phyloP scores from a whole-genome alignment of 2,329 filamentous ascomycete species.

The Calonectria henricotiae region DNA sequence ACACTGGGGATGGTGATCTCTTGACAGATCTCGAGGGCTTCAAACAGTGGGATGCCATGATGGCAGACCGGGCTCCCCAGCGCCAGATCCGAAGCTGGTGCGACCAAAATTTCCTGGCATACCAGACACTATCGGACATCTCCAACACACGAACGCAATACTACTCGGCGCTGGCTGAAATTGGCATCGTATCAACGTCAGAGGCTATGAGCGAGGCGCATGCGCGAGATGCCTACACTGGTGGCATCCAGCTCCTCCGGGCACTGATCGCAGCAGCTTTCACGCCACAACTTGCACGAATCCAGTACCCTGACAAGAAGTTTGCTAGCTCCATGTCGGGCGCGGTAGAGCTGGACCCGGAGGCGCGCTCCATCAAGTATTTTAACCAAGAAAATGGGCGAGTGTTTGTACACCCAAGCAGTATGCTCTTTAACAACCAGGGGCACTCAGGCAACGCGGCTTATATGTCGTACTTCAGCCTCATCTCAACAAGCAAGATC shows the following conservation, averaged over 20 bases:
- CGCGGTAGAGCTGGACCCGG: slow-evolving; percentile 92
- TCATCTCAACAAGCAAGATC: slow-evolving; percentile 93
- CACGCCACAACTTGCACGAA: slow-evolving; percentile 89
- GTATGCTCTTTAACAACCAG: slow-evolving; percentile 88
- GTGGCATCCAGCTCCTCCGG: slow-evolving; percentile 71
- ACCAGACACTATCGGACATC: slow-evolving; percentile 90
- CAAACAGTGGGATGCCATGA: slow-evolving; percentile 83
- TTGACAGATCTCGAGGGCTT: slow-evolving; percentile 90
- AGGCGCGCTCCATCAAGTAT: slow-evolving; percentile 93
- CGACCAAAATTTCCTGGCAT: slow-evolving; percentile 86
- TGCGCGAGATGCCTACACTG: slow-evolving; percentile 41
- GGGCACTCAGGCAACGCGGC: slow-evolving; percentile 81
- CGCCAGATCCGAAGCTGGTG: slow-evolving; percentile 84
- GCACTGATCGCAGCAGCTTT: slow-evolving; percentile 83
- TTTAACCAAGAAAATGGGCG: slow-evolving; percentile 89
- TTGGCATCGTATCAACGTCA: slow-evolving; percentile 78
- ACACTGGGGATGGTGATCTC: slow-evolving; percentile 86
- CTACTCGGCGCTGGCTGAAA: slow-evolving; percentile 87
- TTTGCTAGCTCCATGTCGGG: slow-evolving; percentile 90
- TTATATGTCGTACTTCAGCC: slow-evolving; percentile 92
- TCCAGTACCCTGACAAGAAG: slow-evolving; percentile 96
- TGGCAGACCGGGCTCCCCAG: slow-evolving; percentile 71
- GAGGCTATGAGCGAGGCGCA: slow-evolving; percentile 54
- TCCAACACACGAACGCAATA: slow-evolving; percentile 90
- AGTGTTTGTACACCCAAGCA: slow-evolving; percentile 94